Evolutionary conservation across 1,284 basidiomycete genomes (phyloP).

Genomic region (Tilletia horrida): DNA sequence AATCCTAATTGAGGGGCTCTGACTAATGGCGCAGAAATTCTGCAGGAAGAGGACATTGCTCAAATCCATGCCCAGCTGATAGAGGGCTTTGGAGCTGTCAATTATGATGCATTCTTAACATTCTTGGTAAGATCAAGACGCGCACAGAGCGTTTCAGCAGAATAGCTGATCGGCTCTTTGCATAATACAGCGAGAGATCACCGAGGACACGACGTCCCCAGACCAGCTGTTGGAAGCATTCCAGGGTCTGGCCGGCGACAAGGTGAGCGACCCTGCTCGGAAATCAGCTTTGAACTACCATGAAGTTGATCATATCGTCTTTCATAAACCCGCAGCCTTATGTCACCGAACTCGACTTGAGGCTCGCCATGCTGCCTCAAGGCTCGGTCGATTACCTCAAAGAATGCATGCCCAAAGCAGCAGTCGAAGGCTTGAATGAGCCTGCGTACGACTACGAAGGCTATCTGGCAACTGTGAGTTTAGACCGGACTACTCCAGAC

Average conservation of each 20-base stretch:
- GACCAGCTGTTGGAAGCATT: conserved; percentile 91
- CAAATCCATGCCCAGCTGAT: conserved; percentile 80
- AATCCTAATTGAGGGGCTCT: conserved; percentile 1
- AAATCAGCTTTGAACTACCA: conserved; percentile 1
- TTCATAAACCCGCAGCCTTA: conserved; percentile 62
- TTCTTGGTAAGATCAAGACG: conserved; percentile 66
- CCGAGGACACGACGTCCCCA: conserved; percentile 86
- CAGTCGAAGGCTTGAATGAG: conserved; percentile 39
- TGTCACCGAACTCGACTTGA: conserved; percentile 88
- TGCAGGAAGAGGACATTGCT: conserved; percentile 77
- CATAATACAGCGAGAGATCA: conserved; percentile 65
- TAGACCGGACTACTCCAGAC: neutral
- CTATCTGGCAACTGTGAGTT: conserved; percentile 35
- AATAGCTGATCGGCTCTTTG: too few species aligned
- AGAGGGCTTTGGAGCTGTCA: conserved; percentile 79
- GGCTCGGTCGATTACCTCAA: conserved; percentile 75
- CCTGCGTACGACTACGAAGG: conserved; percentile 44
- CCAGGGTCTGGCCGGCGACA: conserved; percentile 83
- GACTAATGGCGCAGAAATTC: conserved; percentile 40
- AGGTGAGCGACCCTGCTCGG: conserved; percentile 61
- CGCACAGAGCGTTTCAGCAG: too few species aligned
- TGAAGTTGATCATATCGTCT: neutral
- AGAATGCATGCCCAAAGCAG: conserved; percentile 41
- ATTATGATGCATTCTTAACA: conserved; percentile 91
- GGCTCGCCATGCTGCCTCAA: conserved; percentile 75